A percentile compares a stretch with the other conserved stretches of the same genome.
Evolutionary conservation across 2,329 filamentous ascomycete species (phyloP).

Genomic region (Alternaria novae-zelandiae): DNA sequence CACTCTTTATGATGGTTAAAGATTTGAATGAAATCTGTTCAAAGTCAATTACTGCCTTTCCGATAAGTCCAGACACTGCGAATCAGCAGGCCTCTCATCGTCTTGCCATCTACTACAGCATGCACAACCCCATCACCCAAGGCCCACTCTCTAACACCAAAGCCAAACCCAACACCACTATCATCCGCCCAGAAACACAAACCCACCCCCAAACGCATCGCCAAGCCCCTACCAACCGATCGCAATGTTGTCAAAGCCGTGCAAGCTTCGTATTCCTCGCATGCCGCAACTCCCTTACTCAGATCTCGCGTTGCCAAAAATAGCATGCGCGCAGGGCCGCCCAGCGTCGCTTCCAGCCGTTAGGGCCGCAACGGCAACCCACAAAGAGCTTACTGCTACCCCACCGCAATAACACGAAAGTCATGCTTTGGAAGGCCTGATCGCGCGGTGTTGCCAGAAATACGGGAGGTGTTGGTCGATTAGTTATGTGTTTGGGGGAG

Average conservation of each 20-base stretch:
- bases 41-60: too few relatives aligned
- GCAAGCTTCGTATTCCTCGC: not conserved
- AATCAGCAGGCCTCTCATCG: not conserved
- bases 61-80: not conserved
- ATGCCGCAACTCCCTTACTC: not conserved
- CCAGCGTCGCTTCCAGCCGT: slow-evolving; percentile 2
- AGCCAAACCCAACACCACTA: not conserved
- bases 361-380: slow-evolving; percentile 1
- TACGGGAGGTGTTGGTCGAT: not conserved
- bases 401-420: slow-evolving; percentile 4
- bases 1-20: not conserved
- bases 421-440: not conserved
- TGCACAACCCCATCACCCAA: too few relatives aligned
- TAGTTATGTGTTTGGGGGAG: not conserved
- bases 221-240: not conserved
- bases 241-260: not conserved
- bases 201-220: not conserved
- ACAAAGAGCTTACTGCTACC: slow-evolving; percentile 5
- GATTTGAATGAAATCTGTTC: too few relatives aligned
- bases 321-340: not conserved
- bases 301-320: not conserved
- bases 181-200: not conserved
- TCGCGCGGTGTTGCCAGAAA: not conserved
- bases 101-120: not conserved
- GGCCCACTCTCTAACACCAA: not conserved